Conservation (phyloP, 768 basidiomycete species). For the Podaxis rugospora region DNA sequence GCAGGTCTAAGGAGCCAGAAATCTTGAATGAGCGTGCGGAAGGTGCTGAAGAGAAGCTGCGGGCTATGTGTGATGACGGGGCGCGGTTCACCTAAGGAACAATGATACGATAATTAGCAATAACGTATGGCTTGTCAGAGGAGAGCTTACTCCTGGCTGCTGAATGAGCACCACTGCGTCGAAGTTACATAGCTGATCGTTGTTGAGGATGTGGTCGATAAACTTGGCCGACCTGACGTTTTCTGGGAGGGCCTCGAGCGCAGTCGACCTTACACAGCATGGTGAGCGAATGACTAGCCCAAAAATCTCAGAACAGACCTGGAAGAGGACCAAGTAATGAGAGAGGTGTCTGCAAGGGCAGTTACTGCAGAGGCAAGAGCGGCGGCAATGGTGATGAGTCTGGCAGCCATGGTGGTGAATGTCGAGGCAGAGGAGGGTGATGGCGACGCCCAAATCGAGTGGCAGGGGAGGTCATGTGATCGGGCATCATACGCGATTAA, state of each 20-base stretch:
- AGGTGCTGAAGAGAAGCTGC: conserved; percentile 42
- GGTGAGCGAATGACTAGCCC: neutral
- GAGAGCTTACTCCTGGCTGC: conserved; percentile 62
- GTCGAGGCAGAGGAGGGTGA: conserved; percentile 6
- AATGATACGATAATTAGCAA: neutral
- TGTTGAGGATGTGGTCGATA: conserved; percentile 38
- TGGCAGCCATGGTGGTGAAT: conserved; percentile 33
- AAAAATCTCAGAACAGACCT: conserved; percentile 32
- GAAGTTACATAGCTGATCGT: conserved; percentile 51
- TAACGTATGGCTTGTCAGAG: conserved; percentile 37
- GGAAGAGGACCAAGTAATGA: conserved; percentile 70
- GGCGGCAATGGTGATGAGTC: conserved; percentile 36
- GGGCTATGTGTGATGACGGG: conserved; percentile 33
- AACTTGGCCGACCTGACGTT: conserved; percentile 29
- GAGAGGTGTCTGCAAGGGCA: conserved; percentile 59
- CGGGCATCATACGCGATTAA: conserved; percentile 11
- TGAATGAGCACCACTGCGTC: conserved; percentile 67
- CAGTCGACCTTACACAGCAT: conserved; percentile 37
- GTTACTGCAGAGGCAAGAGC: conserved; percentile 42
- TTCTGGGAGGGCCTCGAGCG: conserved; percentile 39
- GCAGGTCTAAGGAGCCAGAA: conserved; percentile 31
- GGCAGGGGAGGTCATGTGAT: conserved; percentile 20
- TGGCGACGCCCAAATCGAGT: conserved; percentile 10
- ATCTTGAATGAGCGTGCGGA: conserved; percentile 62
- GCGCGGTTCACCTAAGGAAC: neutral